Evolutionary conservation across 495 filamentous ascomycete genomes (phyloP).

Genomic region (Pseudotulostoma volvatum): DNA sequence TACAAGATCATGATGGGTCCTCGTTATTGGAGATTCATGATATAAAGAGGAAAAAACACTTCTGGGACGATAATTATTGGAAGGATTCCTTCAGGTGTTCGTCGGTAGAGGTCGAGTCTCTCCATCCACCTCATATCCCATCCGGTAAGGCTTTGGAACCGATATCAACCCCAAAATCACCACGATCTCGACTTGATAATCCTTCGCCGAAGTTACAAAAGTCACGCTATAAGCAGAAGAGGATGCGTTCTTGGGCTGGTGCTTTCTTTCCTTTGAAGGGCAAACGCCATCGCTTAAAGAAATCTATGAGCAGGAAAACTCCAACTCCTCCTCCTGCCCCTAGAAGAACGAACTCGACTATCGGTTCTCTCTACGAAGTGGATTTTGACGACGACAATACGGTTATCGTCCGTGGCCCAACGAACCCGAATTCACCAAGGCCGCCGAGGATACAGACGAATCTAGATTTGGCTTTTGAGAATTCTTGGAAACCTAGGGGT

Average conservation of each 20-base stretch:
- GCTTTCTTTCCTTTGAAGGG: constrained; percentile 57
- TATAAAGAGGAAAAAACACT: constrained; percentile 6
- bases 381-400: constrained; percentile 39
- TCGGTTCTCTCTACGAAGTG: constrained; percentile 29
- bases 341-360: constrained; percentile 26
- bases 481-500: constrained; percentile 32
- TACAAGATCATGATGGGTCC: not conserved
- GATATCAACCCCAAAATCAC: too few species aligned
- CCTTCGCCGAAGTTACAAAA: constrained; percentile 16
- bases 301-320: constrained; percentile 11
- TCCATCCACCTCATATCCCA: constrained; percentile 10
- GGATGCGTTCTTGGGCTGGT: constrained; percentile 67
- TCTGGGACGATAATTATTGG: constrained; percentile 13
- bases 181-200: too few species aligned
- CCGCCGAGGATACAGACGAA: constrained; percentile 14
- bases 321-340: constrained; percentile 26
- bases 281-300: constrained; percentile 26
- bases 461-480: constrained; percentile 16
- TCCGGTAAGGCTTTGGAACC: not conserved
- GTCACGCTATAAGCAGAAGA: constrained; percentile 59
- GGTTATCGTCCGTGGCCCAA: constrained; percentile 31
- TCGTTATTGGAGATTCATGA: not conserved
- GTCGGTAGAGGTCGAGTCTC: constrained; percentile 18
- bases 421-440: constrained; percentile 17
- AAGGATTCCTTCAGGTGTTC: constrained; percentile 16